phyloP scores from a whole-genome alignment of 139 green algal genomes.

The Micromonas pusilla region DNA sequence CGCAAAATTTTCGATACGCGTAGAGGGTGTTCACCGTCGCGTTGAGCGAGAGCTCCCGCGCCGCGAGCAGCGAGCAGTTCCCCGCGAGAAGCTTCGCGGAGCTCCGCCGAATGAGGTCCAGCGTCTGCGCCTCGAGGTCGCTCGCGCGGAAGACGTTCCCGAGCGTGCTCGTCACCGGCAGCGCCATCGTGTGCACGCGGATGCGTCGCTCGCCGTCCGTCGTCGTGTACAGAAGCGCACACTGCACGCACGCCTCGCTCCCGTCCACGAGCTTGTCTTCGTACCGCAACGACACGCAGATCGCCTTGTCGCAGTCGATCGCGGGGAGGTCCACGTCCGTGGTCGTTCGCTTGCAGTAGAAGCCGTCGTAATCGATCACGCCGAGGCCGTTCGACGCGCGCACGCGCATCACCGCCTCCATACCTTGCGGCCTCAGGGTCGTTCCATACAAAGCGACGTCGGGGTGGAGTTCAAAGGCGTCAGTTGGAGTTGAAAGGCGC shows the following conservation, averaged over 20 bases:
- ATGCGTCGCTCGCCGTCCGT: constrained; percentile 81
- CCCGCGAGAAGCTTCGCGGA: constrained; percentile 1
- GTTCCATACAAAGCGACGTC: no score
- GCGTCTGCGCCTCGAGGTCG: constrained; percentile 59
- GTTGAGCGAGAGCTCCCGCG: not conserved
- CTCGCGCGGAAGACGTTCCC: constrained; percentile 68
- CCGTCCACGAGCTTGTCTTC: constrained; percentile 77
- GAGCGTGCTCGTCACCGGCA: constrained; percentile 77
- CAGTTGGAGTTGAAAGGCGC: no score
- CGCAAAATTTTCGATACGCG: constrained; percentile 49
- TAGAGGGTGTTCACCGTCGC: constrained; percentile 36
- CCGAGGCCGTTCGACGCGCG: constrained; percentile 55
- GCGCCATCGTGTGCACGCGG: constrained; percentile 83
- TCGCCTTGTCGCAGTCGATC: constrained; percentile 78
- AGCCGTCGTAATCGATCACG: constrained; percentile 81
- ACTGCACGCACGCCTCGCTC: constrained; percentile 74
- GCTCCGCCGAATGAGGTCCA: constrained; percentile 32
- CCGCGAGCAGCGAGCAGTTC: not conserved
- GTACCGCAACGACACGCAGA: constrained; percentile 59
- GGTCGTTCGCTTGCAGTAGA: constrained; percentile 78
- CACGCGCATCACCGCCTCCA: constrained; percentile 97
- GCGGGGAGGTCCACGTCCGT: constrained; percentile 92
- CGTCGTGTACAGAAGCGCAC: constrained; percentile 92
- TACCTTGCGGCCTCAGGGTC: constrained; percentile 64
- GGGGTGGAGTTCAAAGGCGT: no score